Percentiles rank a stretch among this genome's conserved stretches.
Evolutionary conservation across 257 asterid species (phyloP).

Genomic region (Ocimum tenuiflorum): DNA sequence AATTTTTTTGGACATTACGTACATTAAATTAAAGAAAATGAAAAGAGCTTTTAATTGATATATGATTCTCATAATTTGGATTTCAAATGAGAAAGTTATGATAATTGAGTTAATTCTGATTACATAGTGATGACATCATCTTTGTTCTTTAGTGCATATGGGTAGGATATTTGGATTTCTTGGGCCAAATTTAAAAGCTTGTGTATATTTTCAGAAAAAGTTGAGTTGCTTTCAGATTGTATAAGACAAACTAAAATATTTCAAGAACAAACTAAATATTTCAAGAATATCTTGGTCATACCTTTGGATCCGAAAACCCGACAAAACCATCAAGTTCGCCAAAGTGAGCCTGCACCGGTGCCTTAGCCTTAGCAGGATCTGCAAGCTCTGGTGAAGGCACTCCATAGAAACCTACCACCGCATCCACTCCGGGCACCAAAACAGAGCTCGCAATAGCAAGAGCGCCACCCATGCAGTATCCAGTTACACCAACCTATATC

Average conservation of each 20-base stretch:
- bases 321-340: constrained; percentile 67
- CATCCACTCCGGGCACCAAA: constrained; percentile 67
- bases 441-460: constrained; percentile 94
- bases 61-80: too few relatives aligned
- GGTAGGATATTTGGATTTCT: too few relatives aligned
- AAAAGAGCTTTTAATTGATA: too few relatives aligned
- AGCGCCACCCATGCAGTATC: constrained; percentile 99
- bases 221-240: too few relatives aligned
- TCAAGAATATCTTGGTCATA: constrained; percentile 23
- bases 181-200: too few relatives aligned
- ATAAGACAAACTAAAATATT: not conserved
- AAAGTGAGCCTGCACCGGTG: constrained; percentile 96
- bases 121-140: too few relatives aligned
- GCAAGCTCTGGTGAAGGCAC: constrained; percentile 88
- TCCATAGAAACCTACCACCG: constrained; percentile 87
- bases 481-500: constrained; percentile 77
- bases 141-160: too few relatives aligned
- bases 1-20: too few relatives aligned
- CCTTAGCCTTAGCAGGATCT: constrained; percentile 73
- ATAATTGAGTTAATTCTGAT: too few relatives aligned
- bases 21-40: too few relatives aligned
- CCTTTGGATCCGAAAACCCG: constrained; percentile 92
- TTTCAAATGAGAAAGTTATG: too few relatives aligned
- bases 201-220: too few relatives aligned
- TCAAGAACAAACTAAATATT: not conserved